Percentiles rank a stretch among this genome's conserved stretches.
Evolutionary conservation across 176 grass and related monocot genomes (phyloP).

Genomic region (Musa acuminata): DNA sequence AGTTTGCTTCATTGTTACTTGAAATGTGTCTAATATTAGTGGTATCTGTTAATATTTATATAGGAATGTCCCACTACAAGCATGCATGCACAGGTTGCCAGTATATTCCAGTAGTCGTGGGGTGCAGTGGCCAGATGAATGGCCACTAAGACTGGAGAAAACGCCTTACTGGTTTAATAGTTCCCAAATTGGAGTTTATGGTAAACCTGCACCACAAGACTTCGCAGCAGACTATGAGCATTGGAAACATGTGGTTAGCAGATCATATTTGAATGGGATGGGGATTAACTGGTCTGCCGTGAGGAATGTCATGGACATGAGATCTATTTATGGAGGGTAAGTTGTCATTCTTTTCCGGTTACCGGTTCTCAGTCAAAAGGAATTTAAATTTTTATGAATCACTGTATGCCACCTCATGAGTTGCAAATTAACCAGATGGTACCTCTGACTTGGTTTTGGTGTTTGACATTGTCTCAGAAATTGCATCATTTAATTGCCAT

Average conservation of each 20-base stretch:
- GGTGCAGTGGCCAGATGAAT: neutral
- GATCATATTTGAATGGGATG: neutral
- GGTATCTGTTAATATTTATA: neutral
- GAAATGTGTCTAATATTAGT: neutral
- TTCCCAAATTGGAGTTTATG: slow-evolving; percentile 12
- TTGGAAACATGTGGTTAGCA: slow-evolving; percentile 7
- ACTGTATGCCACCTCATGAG: too few relatives aligned
- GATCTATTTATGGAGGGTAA: slow-evolving; percentile 10
- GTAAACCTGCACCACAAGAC: slow-evolving; percentile 6
- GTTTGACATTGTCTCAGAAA: too few relatives aligned
- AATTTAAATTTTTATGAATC: too few relatives aligned
- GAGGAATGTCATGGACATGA: slow-evolving; percentile 14
- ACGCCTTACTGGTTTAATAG: neutral
- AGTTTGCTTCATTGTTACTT: neutral
- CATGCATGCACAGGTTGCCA: slow-evolving; percentile 7
- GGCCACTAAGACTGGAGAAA: slow-evolving; percentile 2
- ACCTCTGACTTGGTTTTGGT: too few relatives aligned
- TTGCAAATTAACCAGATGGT: too few relatives aligned
- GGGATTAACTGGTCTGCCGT: slow-evolving; percentile 5
- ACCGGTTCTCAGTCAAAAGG: too few relatives aligned
- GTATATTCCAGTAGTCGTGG: slow-evolving; percentile 3
- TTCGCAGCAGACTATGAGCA: slow-evolving; percentile 1
- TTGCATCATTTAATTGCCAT: too few relatives aligned
- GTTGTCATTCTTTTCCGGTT: neutral
- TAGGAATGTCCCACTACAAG: slow-evolving; percentile 1